These are phyloP conservation scores for Diutina pseudorugosa DNA, from an alignment of 1,139 yeast species.

Conservation along the genomic window DNA sequence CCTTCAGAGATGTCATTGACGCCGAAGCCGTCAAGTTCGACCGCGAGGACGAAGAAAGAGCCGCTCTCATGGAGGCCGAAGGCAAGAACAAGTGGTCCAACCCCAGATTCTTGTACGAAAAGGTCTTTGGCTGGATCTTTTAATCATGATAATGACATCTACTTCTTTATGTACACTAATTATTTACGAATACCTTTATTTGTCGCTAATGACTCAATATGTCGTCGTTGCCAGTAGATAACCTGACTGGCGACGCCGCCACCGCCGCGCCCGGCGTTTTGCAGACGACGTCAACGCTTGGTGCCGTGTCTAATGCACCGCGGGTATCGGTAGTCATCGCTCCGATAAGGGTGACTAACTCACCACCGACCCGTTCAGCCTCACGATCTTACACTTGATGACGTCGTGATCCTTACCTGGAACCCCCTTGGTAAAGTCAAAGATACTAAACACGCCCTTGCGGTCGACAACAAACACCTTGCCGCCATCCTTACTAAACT, in stretches of 20 bases:
- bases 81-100: slow-evolving; percentile 24
- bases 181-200: neutral
- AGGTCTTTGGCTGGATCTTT: slow-evolving; percentile 42
- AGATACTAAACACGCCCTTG: slow-evolving; percentile 64
- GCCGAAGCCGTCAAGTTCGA: slow-evolving; percentile 51
- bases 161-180: slow-evolving; percentile 2
- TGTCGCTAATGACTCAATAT: too few species aligned
- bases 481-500: slow-evolving; percentile 74
- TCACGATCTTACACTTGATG: slow-evolving; percentile 54
- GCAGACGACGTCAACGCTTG: too few species aligned
- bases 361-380: slow-evolving; percentile 7
- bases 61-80: slow-evolving; percentile 35
- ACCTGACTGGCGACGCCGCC: too few species aligned
- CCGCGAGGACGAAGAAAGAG: slow-evolving; percentile 25
- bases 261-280: too few species aligned
- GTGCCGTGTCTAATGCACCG: neutral
- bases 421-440: slow-evolving; percentile 80
- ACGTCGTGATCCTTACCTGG: slow-evolving; percentile 71
- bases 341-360: neutral
- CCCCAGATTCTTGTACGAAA: slow-evolving; percentile 43
- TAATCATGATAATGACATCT: slow-evolving; percentile 9
- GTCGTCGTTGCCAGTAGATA: too few species aligned
- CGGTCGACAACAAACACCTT: slow-evolving; percentile 66
- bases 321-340: neutral
- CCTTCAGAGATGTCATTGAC: slow-evolving; percentile 55